Conservation (phyloP, 2,329 filamentous ascomycete genomes). For the Malbranchea zuffiana region DNA sequence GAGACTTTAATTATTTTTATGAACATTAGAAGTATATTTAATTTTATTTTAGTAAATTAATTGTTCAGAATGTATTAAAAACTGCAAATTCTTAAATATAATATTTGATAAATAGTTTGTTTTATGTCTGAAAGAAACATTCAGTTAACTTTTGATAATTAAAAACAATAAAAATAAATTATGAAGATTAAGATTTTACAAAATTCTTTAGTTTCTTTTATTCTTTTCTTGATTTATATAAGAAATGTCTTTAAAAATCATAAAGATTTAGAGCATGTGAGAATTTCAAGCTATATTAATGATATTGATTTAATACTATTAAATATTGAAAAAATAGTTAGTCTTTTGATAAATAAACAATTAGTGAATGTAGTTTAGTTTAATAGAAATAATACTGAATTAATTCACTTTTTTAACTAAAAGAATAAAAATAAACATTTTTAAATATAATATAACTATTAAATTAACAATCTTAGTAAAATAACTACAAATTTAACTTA, state of each 20-base stretch:
- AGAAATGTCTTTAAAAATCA: no score
- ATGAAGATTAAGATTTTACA: background rate
- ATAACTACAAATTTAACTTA: constrained; percentile 7
- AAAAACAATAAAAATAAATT: background rate
- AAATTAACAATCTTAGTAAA: constrained; percentile 3
- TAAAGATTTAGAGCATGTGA: no score
- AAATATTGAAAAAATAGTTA: background rate
- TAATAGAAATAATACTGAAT: constrained; percentile 7
- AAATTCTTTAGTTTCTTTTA: background rate
- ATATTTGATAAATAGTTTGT: no score
- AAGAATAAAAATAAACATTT: no score
- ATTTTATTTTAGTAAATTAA: no score
- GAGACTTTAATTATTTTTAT: constrained; percentile 1
- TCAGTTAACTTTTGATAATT: no score
- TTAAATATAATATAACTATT: background rate
- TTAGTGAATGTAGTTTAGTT: constrained; percentile 1
- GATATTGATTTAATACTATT: constrained; percentile 5
- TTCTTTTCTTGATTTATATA: no score
- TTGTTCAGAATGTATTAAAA: no score
- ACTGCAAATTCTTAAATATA: no score
- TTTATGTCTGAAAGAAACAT: no score
- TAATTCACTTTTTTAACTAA: constrained; percentile 2
- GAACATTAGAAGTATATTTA: background rate
- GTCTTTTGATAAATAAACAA: background rate
- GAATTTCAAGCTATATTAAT: constrained; percentile 7